Percentiles rank a stretch among this genome's conserved stretches.
Evolutionary conservation across 2,329 filamentous ascomycete genomes (phyloP).

Genomic region (Fusarium verticillioides): DNA sequence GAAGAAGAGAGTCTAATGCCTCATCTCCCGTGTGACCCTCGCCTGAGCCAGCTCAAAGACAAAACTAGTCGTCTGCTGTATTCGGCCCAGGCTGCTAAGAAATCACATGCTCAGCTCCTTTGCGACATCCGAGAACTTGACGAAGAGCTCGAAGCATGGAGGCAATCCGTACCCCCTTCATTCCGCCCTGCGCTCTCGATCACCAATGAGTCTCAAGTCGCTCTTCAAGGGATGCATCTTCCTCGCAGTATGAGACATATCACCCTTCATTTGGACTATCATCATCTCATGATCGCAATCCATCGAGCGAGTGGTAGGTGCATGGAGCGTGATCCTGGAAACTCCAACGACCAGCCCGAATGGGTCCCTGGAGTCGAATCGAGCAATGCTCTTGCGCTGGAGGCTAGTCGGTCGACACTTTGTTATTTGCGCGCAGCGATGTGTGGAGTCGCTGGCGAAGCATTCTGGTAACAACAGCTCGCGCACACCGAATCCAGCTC

Average conservation of each 20-base stretch:
- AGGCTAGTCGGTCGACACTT: conserved; percentile 66
- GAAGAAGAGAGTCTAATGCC: conserved; percentile 34
- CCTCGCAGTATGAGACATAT: conserved; percentile 59
- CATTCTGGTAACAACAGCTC: conserved; percentile 59
- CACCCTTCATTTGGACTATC: conserved; percentile 64
- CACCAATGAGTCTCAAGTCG: conserved; percentile 35
- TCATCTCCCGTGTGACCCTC: conserved; percentile 59
- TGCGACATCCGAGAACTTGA: conserved; percentile 66
- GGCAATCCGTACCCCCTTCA: conserved; percentile 57
- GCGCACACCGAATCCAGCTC: rapidly evolving
- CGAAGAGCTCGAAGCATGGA: conserved; percentile 66
- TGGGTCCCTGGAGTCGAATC: conserved; percentile 60
- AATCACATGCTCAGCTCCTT: conserved; percentile 65
- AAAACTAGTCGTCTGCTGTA: conserved; percentile 61
- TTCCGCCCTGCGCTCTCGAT: conserved; percentile 61
- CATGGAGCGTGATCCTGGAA: conserved; percentile 15
- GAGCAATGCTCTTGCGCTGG: conserved; percentile 63
- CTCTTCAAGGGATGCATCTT: conserved; percentile 39
- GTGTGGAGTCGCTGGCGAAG: conserved; percentile 55
- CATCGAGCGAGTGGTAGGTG: conserved; percentile 66
- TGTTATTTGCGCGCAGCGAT: conserved; percentile 58
- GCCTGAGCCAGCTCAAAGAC: conserved; percentile 63
- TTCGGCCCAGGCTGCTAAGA: conserved; percentile 58
- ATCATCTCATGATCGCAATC: conserved; percentile 65
- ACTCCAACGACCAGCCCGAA: conserved; percentile 37